phyloP scores from a whole-genome alignment of 129 eudicot species.

The Artemisia argyi region DNA sequence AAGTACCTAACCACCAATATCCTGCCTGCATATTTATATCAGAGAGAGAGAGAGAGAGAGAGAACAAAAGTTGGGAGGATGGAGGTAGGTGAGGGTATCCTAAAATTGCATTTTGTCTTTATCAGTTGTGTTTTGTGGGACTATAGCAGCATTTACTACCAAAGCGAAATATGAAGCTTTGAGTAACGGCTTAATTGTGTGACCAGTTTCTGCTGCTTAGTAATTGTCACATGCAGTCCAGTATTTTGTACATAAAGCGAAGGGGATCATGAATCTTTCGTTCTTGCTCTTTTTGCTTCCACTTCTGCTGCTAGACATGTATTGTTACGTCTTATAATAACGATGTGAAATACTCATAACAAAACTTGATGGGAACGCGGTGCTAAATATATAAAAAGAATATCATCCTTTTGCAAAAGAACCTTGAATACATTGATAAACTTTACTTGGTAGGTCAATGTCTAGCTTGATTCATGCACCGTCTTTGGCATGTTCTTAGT shows the following conservation, averaged over 20 bases:
- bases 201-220: conserved; percentile 19
- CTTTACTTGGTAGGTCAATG: too few relatives aligned
- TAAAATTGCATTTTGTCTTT: background rate
- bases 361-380: conserved; percentile 13
- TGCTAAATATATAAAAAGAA: conserved; percentile 14
- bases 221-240: conserved; percentile 18
- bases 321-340: background rate
- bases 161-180: background rate
- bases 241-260: background rate
- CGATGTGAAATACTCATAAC: conserved; percentile 10
- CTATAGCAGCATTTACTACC: conserved; percentile 15
- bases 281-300: background rate
- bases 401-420: conserved; percentile 9
- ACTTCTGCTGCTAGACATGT: conserved; percentile 25
- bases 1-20: background rate
- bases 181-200: conserved; percentile 2
- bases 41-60: background rate
- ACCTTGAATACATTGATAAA: background rate
- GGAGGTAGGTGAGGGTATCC: background rate
- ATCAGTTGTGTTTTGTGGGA: conserved; percentile 2
- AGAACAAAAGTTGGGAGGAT: background rate
- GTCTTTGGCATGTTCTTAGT: background rate
- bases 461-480: too few relatives aligned
- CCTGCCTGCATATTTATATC: background rate
- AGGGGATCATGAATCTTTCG: conserved; percentile 11